Evolutionary conservation across 148 eudicot species (phyloP), one percentile per base, ranked within the genome.

Genomic region (Camellia japonica): DNA sequence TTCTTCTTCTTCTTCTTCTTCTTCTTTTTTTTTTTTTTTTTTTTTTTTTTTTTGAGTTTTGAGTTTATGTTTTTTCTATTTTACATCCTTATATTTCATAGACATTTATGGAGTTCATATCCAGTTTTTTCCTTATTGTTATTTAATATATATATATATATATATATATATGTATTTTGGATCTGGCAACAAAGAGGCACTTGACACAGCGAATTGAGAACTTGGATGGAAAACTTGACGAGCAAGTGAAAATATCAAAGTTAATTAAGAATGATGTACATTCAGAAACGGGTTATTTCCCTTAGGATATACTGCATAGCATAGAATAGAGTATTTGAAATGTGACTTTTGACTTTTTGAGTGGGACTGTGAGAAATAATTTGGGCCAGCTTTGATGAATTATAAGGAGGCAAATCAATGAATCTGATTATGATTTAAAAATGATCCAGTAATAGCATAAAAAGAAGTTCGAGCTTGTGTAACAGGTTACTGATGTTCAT

Each of bases 171-270:
- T 23, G 0, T 23, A 23, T 23, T 23, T 23, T 23, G 30, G 55
- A 82, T 81, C 90, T 93, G 98, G 93, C 92, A 87, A 82, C 95
- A 23, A 93, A 93, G 86, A 86, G 68, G 83, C 95, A 94, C 81
- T 88, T 94, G 88, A 89, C 95, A 14, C 97, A 94, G 85, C 83
- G 95, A 83, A 89, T 94, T 82, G 91, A 93, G 80, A 91, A 84
- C 83, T 81, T 94, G 83, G 95, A 93, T 85, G 97, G 90, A 72
- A 94, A 93, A 80, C 83, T 94, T 46, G 97, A 94, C 74, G 95
- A 94, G 47, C 92, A 90, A 83, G 87, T 86, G 81, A 94, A 94
- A 77, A 66, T 91, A 70, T 87, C 95, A 54, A 94, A 94, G 71
- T 62, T 84, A 63, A 90, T 91, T 74, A 82, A 76, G 81, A 86